Percentiles rank a stretch among this genome's conserved stretches.
phyloP scores from a whole-genome alignment of 306 rosid species.

The Inga leiocalycina region DNA sequence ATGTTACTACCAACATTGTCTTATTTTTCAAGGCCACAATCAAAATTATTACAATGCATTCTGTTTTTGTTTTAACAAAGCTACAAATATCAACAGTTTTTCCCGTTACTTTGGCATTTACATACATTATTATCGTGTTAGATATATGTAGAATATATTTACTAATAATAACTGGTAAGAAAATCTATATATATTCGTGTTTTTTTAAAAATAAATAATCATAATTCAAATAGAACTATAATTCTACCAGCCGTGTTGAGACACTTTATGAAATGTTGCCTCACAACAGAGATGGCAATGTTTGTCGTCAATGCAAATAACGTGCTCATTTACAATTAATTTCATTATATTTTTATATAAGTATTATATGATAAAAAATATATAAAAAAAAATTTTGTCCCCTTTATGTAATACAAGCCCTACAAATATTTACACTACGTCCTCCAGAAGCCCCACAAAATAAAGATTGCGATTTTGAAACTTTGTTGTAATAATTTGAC shows the following conservation, averaged over 20 bases:
- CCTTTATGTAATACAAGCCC: background rate
- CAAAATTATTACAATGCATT: no score
- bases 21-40: no score
- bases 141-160: background rate
- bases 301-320: conserved; percentile 3
- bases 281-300: background rate
- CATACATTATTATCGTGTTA: background rate
- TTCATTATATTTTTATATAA: background rate
- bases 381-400: background rate
- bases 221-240: background rate
- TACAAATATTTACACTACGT: background rate
- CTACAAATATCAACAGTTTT: no score
- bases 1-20: no score
- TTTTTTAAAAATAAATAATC: background rate
- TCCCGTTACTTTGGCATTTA: no score
- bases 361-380: no score
- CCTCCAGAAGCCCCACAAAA: background rate
- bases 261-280: background rate
- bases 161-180: background rate
- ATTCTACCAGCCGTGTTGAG: background rate
- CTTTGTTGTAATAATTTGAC: background rate
- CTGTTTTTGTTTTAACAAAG: no score
- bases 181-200: background rate
- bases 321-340: background rate
- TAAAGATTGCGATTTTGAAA: background rate